Base-by-base conservation (phyloP, 2,329 filamentous ascomycete genomes). In the Aquanectria penicillioides region DNA sequence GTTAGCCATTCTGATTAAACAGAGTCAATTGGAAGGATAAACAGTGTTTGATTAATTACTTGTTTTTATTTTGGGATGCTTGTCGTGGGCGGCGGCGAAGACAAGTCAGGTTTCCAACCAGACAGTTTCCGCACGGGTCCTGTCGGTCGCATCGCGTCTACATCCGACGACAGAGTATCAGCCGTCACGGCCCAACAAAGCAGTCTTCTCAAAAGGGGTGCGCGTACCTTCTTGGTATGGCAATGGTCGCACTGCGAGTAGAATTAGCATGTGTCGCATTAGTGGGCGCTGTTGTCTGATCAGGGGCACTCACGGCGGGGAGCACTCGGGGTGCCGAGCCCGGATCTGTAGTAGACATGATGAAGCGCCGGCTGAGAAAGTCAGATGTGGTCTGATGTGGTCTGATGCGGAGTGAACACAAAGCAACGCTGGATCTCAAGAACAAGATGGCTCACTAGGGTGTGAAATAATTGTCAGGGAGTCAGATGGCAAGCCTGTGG, bases 131-230 rank as follows among this genome's bases (percentile, higher is more conserved):
- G 20, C 44, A 49, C 5, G 44, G 44, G 18, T 49, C 44, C 13
- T 37, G 44, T 18, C 44, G 44, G 20, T 49, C 44, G 20, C 44
- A 49, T 49, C 31, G 31, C 8, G 44, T 37, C 44, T 49, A 33
- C 3, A 23, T 10, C n/a, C n/a, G n/a, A n/a, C n/a, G n/a, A n/a
- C n/a, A n/a, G n/a, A n/a, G n/a, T n/a, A n/a, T n/a, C n/a, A n/a
- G n/a, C n/a, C n/a, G n/a, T n/a, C n/a, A n/a, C n/a, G n/a, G n/a
- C n/a, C n/a, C n/a, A n/a, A n/a, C n/a, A n/a, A n/a, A n/a, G n/a
- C n/a, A n/a, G n/a, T n/a, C 20, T n/a, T n/a, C 15, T 4, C 15
- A 11, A 33, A 33, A n/a, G 29, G 5, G 29, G 29, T n/a, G 15
- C 29, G 20, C 15, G 26, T 10, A 49, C 44, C 44, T 49, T 49